Conservation (phyloP, 2,329 filamentous ascomycete genomes). For the Xylariaceae sp. region DNA sequence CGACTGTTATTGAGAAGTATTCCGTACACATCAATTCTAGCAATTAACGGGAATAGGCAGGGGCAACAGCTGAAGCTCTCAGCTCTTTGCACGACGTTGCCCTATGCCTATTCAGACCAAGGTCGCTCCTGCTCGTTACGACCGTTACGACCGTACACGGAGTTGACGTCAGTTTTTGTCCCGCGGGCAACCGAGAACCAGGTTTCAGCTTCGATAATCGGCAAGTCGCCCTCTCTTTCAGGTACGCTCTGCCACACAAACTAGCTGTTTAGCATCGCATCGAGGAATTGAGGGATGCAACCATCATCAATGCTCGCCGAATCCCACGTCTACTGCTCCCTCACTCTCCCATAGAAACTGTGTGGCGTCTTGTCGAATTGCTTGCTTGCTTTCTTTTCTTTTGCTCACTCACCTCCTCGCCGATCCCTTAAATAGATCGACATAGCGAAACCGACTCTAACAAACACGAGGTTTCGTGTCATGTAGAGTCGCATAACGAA, state of each 20-base stretch:
- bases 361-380: background rate
- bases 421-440: background rate
- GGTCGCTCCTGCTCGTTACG: too few relatives aligned
- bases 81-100: background rate
- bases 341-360: too few relatives aligned
- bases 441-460: background rate
- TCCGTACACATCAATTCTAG: too few relatives aligned
- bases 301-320: background rate
- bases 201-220: too few relatives aligned
- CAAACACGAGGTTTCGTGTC: constrained; percentile 10
- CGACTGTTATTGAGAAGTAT: too few relatives aligned
- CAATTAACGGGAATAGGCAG: too few relatives aligned
- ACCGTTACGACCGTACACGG: too few relatives aligned
- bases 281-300: background rate
- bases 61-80: background rate
- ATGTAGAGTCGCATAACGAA: constrained; percentile 24
- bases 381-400: background rate
- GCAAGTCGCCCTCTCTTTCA: too few relatives aligned
- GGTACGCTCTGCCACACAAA: too few relatives aligned
- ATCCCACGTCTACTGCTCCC: background rate
- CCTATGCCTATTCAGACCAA: too few relatives aligned
- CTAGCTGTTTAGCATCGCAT: background rate
- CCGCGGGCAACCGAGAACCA: too few relatives aligned
- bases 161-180: too few relatives aligned
- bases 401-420: background rate